Evolutionary conservation across 495 filamentous ascomycete genomes (phyloP), one percentile per base, ranked within the genome.

Genomic region (Neurospora tetrasperma): DNA sequence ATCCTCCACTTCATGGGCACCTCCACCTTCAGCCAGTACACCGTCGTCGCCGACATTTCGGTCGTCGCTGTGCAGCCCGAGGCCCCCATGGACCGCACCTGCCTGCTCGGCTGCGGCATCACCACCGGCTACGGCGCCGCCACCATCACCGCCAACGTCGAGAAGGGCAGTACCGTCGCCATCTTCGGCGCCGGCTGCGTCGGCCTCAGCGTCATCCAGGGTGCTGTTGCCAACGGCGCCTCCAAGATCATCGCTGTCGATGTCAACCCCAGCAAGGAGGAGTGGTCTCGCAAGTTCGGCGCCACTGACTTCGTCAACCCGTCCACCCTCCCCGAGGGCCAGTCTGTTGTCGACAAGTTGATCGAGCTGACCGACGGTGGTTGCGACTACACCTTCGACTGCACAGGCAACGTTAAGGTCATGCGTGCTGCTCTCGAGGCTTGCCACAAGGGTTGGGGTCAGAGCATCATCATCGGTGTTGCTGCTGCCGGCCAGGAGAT

Each of bases 361-460:
- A 90, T 98, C 75, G 96, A 98, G 85, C 93, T 98, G 92, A 99
- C 96, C n/a, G 96, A 99, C 80, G 96, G 96, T 73, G 96, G 96
- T 20, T 96, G 94, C 80, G 96, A 99, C 85, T 99, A 98, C 85
- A 99, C 96, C 69, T 99, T 99, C 80, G 96, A 99, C 85, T 99
- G 96, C 85, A 99, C 96, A 5, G 96, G 96, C 23, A 98, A 98
- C 78, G 94, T 97, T 38, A 88, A 90, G 70, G 96, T 99, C 43
- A 99, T 99, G 96, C 89, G 96, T 73, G 92, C 92, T 40, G 96
- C 96, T 66, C 88, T 99, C 69, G 96, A 99, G 85, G 94, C 96
- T 44, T 99, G 96, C 84, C 96, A 99, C 84, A 99, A 99, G 88
- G 96, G 96, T 41, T 99, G 96, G 96, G 96, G 96, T 73, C 90